Percentiles rank a stretch among this genome's conserved stretches.
These are phyloP conservation scores for Tolypocladium endophyticum DNA, from an alignment of 2,329 filamentous ascomycete genomes.

Conservation along the genomic window DNA sequence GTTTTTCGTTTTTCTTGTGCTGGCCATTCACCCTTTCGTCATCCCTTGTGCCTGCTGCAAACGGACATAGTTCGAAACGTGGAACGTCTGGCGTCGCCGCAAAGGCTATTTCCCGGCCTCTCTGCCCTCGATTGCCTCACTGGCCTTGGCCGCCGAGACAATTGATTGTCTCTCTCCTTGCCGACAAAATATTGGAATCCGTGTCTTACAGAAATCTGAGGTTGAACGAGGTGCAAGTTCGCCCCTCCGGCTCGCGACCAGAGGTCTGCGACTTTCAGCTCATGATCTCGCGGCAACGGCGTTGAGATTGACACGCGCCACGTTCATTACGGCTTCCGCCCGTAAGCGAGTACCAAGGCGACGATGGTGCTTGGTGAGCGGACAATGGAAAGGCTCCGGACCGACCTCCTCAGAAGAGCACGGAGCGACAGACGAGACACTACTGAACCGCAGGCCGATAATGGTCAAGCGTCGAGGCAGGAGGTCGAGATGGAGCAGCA, in stretches of 20 bases:
- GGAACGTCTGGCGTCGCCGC: not conserved
- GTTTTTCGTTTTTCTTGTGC: not conserved
- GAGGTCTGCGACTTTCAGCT: not conserved
- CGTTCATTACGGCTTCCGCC: not conserved
- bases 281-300: not conserved
- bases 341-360: not conserved
- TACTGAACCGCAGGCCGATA: not conserved
- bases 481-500: not conserved
- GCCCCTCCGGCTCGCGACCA: not conserved
- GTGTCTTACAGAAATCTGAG: not conserved
- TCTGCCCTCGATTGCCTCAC: not conserved
- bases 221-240: not conserved
- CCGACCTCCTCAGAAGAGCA: conserved; percentile 20
- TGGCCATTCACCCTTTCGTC: not conserved
- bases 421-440: conserved; percentile 13
- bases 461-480: not conserved
- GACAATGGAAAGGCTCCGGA: conserved; percentile 20
- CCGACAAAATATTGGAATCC: not conserved
- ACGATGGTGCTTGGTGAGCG: conserved; percentile 11
- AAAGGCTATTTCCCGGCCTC: not conserved
- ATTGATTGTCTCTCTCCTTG: not conserved
- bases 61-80: not conserved
- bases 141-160: not conserved
- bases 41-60: not conserved
- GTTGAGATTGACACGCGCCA: not conserved